These are phyloP conservation scores for Martiniozyma asiatica DNA, from an alignment of 1,139 yeast species.

Conservation along the genomic window DNA sequence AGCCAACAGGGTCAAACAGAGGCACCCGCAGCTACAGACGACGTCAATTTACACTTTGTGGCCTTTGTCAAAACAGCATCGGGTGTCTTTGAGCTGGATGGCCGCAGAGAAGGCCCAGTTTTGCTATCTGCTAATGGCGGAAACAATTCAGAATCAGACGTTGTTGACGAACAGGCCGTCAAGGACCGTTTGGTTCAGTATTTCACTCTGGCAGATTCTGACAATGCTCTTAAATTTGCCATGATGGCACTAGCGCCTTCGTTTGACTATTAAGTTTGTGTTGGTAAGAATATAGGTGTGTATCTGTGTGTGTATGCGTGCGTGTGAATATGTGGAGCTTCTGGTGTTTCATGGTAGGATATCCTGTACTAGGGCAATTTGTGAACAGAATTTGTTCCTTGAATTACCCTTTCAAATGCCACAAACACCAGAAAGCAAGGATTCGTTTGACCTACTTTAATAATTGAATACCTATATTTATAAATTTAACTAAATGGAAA, in stretches of 20 bases:
- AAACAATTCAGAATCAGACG: conserved; percentile 24
- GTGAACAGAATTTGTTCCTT: too few relatives aligned
- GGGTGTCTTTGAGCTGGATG: conserved; percentile 77
- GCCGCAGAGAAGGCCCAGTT: conserved; percentile 71
- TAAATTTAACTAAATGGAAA: too few relatives aligned
- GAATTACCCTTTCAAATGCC: too few relatives aligned
- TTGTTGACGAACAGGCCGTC: conserved; percentile 42
- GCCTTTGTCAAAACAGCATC: conserved; percentile 51
- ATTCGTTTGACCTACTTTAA: too few relatives aligned
- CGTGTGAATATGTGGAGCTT: too few relatives aligned
- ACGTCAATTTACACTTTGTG: conserved; percentile 68
- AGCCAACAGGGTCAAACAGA: conserved; percentile 67
- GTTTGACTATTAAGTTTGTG: conserved; percentile 27
- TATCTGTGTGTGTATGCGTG: too few relatives aligned
- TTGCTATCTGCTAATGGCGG: conserved; percentile 35
- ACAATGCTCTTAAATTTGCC: conserved; percentile 50
- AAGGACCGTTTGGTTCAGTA: conserved; percentile 50
- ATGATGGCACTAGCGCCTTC: conserved; percentile 57
- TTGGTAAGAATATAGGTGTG: not conserved
- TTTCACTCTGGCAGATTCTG: conserved; percentile 48
- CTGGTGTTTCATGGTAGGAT: too few relatives aligned
- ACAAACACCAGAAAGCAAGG: too few relatives aligned
- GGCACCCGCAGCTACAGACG: conserved; percentile 60
- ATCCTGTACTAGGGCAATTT: too few relatives aligned
- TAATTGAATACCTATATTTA: too few relatives aligned